Base-by-base conservation (phyloP, 495 filamentous ascomycete genomes). In the Hapsidospora chrysogenum region DNA sequence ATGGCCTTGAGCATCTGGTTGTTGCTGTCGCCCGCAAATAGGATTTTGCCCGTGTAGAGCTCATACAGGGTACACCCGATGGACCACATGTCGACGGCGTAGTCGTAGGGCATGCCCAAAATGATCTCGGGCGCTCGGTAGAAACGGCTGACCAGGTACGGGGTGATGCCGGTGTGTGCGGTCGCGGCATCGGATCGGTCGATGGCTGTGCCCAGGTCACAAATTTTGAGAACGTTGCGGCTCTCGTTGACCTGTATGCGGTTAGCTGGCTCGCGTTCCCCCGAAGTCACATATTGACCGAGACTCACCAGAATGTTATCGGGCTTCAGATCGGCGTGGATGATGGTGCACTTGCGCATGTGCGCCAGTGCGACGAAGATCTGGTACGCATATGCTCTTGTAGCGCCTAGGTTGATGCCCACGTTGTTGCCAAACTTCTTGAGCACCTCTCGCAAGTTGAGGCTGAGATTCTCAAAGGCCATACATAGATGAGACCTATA, bases 71-170 rank as follows among this genome's bases (percentile, higher is more conserved):
- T 97, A 57, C 92, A 96, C 11, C 89, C 89, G 44, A 95, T 81
- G 9, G 86, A 86, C 89, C 89, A 97, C 55, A 94, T 77, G 52
- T 97, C 89, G 49, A 96, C 84, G 20, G 80, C 83, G 50, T 83
- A 92, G 53, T 92, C 85, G 53, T 86, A 92, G 16, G 76, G 76
- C 57, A 94, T 80, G n/a, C 87, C 89, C 1, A 96, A 70, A 36
- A 97, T 93, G 50, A 97, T 83, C 54, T 97, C 89, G 2, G 89
- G 89, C 2, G 92, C 89, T 32, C 89, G 78, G 57, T 97, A 97
- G 58, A 94, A 97, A 31, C 89, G 77, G 59, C 83, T 92, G 51
- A 94, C 85, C 11, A 96, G 74, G 47, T 95, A 96, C 14, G 82
- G 83, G 1, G 83, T 86, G 39, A 87, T 83, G 46, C 93, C 85